Base-by-base conservation (phyloP, 106 monocot genomes). In the Acorus calamus region DNA sequence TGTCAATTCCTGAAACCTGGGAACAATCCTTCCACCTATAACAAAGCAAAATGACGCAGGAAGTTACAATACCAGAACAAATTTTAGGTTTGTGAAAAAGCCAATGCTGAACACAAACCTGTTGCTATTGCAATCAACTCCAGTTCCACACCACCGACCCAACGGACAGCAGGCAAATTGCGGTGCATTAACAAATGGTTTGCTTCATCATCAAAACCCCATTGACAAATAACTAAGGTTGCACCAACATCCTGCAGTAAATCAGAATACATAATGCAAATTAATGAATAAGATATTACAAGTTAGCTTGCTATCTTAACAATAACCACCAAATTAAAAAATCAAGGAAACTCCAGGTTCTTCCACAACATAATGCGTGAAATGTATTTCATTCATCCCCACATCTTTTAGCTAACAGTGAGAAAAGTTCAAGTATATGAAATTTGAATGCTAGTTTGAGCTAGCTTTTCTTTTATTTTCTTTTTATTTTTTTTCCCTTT, bases 151-250 rank as follows among this genome's bases (percentile, higher is more conserved):
- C 98, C 98, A 73, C 98, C 98, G 81, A 98, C 98, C 98, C 98
- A 92, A 83, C 98, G 88, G 70, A 98, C 98, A 74, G 98, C 98
- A 77, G 98, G 98, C 44, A 98, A 69, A 66, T 98, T 88, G 41
- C 88, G 73, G 76, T 98, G 91, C 91, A 98, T 92, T 79, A 98
- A 77, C 42, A 98, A 56, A 64, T 98, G 98, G 67, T 98, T 98
- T 62, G 98, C 98, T 80, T 98, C 98, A 81, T 98, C 98, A 73
- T 98, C 98, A 73, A 98, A 98, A 46, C 98, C 98, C 98, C 98
- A 98, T 52, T 98, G 98, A 61, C 98, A 98, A 65, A 98, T 98
- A 65, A 98, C 98, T 44, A 98, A 68, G 6, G 92, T 98, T 56
- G 98, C 83, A 73, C 98, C 98, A 76, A 79, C 91, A 83, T 98